Base-by-base conservation (phyloP, 179 eudicot genomes). In the Silene vulgaris region DNA sequence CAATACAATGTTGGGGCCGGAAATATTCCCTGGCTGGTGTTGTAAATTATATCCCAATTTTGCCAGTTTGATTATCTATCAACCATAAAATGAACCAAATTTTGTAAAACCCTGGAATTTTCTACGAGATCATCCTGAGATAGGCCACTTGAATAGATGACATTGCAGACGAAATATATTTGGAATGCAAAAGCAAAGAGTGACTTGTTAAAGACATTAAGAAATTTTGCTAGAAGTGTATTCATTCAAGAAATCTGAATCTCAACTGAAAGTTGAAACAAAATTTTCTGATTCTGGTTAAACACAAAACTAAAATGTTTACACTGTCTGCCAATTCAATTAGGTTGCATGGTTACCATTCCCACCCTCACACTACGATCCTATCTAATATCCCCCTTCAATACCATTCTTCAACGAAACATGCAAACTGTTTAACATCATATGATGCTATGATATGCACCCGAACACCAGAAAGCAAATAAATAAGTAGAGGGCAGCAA, bases 401-500 rank as follows among this genome's bases (percentile, higher is more conserved):
- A 74, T 23, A 69, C 48, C 37, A 62, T 11, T 62, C 26, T 54
- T 40, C 48, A 40, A 40, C 12, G 12, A 40, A 40, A 40, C 48
- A 1, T 40, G 40, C 40, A 35, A 35, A 35, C 8, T 35, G 40
- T 35, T 35, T 0, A 7, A 40, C 48, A 40, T 40, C 48, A 40
- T 40, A 40, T 40, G 40, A 70, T 61, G 63, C 54, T 29, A 69
- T 40, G 48, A 40, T 40, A 40, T 40, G 40, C 23, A 68, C 30
- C 65, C 37, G 6, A 35, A 56, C 50, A 17, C 57, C 21, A 43
- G 6, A 40, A 80, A 68, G 28, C 4, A 71, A 11, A 80, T 37
- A 61, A 60, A 61, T 40, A 4, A 28, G 37, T 1, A 9, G 43
- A 5, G 1, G 26, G 71, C 19, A 56, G 5, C 59, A 65, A 28